Evolutionary conservation across 805 yeast genomes (phyloP), one percentile per base, ranked within the genome.

Genomic region (Yamadazyma scolyti): DNA sequence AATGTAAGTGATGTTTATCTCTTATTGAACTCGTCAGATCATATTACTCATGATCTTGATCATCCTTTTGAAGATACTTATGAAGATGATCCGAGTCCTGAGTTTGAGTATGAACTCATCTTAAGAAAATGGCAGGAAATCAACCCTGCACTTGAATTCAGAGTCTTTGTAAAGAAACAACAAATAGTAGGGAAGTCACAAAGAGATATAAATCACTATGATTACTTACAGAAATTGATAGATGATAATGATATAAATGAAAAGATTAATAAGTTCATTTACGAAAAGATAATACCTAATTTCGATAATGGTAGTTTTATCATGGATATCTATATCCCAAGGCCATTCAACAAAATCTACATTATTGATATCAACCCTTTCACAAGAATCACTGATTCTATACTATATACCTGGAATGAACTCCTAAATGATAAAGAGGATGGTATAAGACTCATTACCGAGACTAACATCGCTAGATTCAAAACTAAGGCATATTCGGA

Each of bases 81-180:
- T 1, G 61, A 50, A 9, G 47, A 39, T 1, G 43, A 42, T 1
- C 45, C 34, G 9, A 16, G 11, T 7, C 23, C 28, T 3, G 30
- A 24, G 10, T 36, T 41, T 1, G 45, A 47, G 3, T 75, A 67
- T 37, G 94, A 86, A 45, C 58, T 93, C 20, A 82, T 90, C 2
- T 54, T 93, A 24, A 71, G 94, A 25, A 74, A 87, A 55, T 93
- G 97, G 97, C 67, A 75, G 25, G 76, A 70, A 13, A 61, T 90
- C 24, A 87, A 85, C 42, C 97, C 97, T 0, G 86, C 97, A 0
- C 61, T 88, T 46, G 99, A 93, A 54, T 93, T 93, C 52, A 68
- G 99, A 36, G 77, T 89, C 19, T 93, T 88, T 58, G 84, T 93
- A 2, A 71, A 72, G 34, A 71, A 78, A 32, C 57, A 78, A 3